These are phyloP conservation scores for Berberis vulgaris DNA, from an alignment of 164 flowering plant genomes.

Conservation along the genomic window DNA sequence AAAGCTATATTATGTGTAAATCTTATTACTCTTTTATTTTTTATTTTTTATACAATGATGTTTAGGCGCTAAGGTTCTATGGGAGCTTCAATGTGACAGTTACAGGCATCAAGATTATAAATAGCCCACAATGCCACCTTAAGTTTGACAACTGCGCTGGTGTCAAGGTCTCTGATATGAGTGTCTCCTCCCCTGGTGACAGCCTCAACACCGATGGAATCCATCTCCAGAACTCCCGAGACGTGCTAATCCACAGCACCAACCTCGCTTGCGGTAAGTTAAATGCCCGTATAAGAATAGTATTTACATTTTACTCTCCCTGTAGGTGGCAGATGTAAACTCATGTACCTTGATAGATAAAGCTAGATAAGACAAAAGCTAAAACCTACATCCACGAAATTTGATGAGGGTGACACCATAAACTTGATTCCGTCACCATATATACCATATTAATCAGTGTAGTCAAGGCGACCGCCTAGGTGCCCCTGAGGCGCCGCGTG, in stretches of 20 bases:
- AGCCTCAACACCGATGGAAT: slow-evolving; percentile 45
- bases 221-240: slow-evolving; percentile 35
- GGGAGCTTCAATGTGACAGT: slow-evolving; percentile 29
- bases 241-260: slow-evolving; percentile 22
- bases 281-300: neutral
- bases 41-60: neutral
- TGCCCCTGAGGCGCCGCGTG: too few relatives aligned
- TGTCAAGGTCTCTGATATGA: slow-evolving; percentile 21
- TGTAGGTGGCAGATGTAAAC: neutral
- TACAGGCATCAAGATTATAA: slow-evolving; percentile 25
- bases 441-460: neutral
- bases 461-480: too few relatives aligned
- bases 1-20: too few relatives aligned
- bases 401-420: neutral
- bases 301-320: neutral
- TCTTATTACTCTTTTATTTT: too few relatives aligned
- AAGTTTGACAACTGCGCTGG: slow-evolving; percentile 32
- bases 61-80: slow-evolving; percentile 29
- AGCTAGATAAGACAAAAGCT: neutral
- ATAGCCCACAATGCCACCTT: slow-evolving; percentile 38
- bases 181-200: slow-evolving; percentile 26
- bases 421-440: neutral
- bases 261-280: slow-evolving; percentile 34
- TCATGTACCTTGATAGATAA: neutral
- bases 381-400: neutral